Percentiles rank a stretch among this genome's conserved stretches.
These are phyloP conservation scores for Venustampulla echinocandica DNA, from an alignment of 495 filamentous ascomycete species.

Conservation along the genomic window DNA sequence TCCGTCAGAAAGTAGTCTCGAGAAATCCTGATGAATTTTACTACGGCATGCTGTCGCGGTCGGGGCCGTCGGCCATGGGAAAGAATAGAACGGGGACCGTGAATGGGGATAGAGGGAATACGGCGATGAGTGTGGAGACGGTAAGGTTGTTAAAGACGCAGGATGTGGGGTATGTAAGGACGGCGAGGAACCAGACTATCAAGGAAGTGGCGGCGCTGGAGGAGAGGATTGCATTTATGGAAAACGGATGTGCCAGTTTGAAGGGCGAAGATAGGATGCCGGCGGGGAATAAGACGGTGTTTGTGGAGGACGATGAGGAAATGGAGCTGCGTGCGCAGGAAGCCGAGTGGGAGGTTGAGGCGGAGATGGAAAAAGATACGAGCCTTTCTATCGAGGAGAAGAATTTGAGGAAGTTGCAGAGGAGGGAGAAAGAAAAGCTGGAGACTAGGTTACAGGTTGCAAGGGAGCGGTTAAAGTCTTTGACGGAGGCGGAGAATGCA, in stretches of 20 bases:
- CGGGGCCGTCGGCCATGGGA: constrained; percentile 27
- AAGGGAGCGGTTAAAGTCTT: constrained; percentile 58
- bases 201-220: constrained; percentile 37
- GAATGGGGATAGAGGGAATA: constrained; percentile 56
- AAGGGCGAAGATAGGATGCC: neutral
- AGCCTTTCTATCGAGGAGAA: constrained; percentile 8
- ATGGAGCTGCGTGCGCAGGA: constrained; percentile 4
- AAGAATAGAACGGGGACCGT: constrained; percentile 36
- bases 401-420: constrained; percentile 10
- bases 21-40: constrained; percentile 96
- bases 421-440: constrained; percentile 23
- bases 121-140: constrained; percentile 53
- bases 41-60: constrained; percentile 73
- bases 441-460: constrained; percentile 49
- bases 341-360: constrained; percentile 6
- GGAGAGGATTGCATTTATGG: constrained; percentile 20
- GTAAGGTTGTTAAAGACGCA: constrained; percentile 92
- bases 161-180: constrained; percentile 81
- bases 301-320: constrained; percentile 17
- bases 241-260: neutral
- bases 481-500: constrained; percentile 63
- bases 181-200: constrained; percentile 41
- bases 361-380: constrained; percentile 22
- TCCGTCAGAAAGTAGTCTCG: constrained; percentile 72
- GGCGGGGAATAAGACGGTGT: constrained; percentile 20